phyloP scores from a whole-genome alignment of 2,329 filamentous ascomycete species.

The Ophiostoma ips region DNA sequence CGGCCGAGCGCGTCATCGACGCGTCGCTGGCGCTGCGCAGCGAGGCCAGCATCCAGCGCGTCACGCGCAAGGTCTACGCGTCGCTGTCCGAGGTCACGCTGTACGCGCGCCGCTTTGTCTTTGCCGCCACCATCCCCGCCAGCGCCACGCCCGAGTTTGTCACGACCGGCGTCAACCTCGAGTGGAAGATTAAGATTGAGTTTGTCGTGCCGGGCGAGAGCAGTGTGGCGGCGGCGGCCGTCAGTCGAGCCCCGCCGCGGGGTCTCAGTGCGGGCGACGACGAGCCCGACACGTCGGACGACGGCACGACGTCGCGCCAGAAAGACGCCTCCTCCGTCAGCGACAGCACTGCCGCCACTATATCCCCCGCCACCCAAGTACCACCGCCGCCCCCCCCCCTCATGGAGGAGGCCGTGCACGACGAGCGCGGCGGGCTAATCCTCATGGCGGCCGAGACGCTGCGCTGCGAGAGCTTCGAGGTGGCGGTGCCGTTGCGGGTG shows the following conservation, averaged over 20 bases:
- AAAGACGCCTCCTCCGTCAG: too few species aligned
- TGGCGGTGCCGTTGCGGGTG: conserved; percentile 69
- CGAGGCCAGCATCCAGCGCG: conserved; percentile 70
- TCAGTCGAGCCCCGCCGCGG: not conserved
- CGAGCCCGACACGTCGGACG: too few species aligned
- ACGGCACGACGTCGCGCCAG: too few species aligned
- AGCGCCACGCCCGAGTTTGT: conserved; percentile 81
- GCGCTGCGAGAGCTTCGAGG: conserved; percentile 80
- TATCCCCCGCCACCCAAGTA: too few species aligned
- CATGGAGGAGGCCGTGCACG: conserved; percentile 65
- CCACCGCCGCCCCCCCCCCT: conserved; percentile 28
- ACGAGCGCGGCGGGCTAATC: conserved; percentile 61
- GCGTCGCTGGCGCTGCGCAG: conserved; percentile 69
- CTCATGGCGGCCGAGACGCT: conserved; percentile 66
- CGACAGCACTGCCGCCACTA: too few species aligned
- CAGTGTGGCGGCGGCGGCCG: conserved; percentile 18
- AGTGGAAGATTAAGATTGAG: conserved; percentile 82
- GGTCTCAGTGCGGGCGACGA: not conserved
- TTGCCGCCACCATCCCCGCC: conserved; percentile 70
- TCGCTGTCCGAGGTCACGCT: conserved; percentile 70
- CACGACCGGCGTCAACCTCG: conserved; percentile 73
- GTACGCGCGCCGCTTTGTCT: conserved; percentile 65
- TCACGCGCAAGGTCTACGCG: conserved; percentile 70
- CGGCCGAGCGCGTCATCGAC: conserved; percentile 72
- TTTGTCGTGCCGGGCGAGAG: conserved; percentile 59